Percentiles rank a stretch among this genome's conserved stretches.
These are phyloP conservation scores for Entomortierella beljakovae DNA, from an alignment of 192 early-diverging fungal species.

Conservation along the genomic window DNA sequence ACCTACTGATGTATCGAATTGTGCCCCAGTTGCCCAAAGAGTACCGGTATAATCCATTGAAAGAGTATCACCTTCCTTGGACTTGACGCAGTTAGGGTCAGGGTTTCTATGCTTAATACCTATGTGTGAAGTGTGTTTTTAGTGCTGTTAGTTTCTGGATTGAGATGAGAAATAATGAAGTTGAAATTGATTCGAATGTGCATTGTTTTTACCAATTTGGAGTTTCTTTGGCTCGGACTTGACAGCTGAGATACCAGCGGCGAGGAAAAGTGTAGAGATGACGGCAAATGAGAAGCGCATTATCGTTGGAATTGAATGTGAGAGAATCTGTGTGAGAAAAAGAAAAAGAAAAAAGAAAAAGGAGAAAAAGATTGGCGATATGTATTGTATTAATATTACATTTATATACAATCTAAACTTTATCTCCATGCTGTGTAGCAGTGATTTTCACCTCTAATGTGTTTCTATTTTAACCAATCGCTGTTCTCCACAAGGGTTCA, in stretches of 20 bases:
- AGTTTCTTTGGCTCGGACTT: slow-evolving; percentile 17
- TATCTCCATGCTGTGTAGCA: too few relatives aligned
- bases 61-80: slow-evolving; percentile 63
- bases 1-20: slow-evolving; percentile 80
- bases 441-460: too few relatives aligned
- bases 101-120: slow-evolving; percentile 52
- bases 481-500: too few relatives aligned
- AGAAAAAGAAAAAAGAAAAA: not conserved
- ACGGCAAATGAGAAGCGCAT: slow-evolving; percentile 4
- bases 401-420: too few relatives aligned
- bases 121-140: not conserved
- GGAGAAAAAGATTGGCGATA: not conserved
- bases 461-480: too few relatives aligned
- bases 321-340: too few relatives aligned
- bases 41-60: slow-evolving; percentile 84
- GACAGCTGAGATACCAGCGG: slow-evolving; percentile 11
- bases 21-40: slow-evolving; percentile 67
- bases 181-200: not conserved
- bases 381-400: too few relatives aligned
- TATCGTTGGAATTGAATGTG: too few relatives aligned
- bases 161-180: too few relatives aligned
- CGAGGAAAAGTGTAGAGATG: slow-evolving; percentile 23
- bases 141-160: too few relatives aligned
- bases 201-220: slow-evolving; percentile 16
- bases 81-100: slow-evolving; percentile 51